These are phyloP conservation scores for Mycena sp. DNA, from an alignment of 1,284 basidiomycete species.

Conservation along the genomic window DNA sequence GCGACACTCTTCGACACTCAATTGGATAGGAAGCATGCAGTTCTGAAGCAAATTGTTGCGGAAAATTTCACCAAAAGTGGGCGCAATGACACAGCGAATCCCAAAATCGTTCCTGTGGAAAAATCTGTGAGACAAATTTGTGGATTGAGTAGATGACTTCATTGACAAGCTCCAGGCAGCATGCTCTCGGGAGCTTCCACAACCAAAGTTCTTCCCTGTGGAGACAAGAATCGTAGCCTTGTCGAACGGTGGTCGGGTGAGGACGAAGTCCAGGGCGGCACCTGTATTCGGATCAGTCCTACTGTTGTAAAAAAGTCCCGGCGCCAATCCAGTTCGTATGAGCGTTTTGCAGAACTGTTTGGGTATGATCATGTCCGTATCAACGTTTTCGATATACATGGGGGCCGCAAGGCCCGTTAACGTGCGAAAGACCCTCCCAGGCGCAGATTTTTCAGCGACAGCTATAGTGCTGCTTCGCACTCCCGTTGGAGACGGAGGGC, in stretches of 20 bases:
- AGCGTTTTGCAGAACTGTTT: conserved; percentile 96
- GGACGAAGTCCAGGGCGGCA: conserved; percentile 85
- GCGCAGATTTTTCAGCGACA: too few species aligned
- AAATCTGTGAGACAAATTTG: background rate
- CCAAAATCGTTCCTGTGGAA: conserved; percentile 87
- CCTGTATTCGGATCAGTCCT: conserved; percentile 84
- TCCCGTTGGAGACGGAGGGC: too few species aligned
- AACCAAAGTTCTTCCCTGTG: conserved; percentile 94
- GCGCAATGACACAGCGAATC: conserved; percentile 91
- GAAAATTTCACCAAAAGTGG: conserved; percentile 96
- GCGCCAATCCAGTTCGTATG: conserved; percentile 91
- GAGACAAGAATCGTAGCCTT: conserved; percentile 87
- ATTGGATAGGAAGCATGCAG: conserved; percentile 89
- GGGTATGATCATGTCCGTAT: conserved; percentile 98
- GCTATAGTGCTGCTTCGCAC: too few species aligned
- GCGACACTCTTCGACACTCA: conserved; percentile 80
- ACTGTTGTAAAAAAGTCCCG: conserved; percentile 87
- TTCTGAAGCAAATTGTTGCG: conserved; percentile 94
- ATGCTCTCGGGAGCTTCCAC: conserved; percentile 93
- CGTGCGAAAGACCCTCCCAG: conserved; percentile 76
- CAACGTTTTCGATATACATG: conserved; percentile 90
- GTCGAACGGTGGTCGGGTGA: conserved; percentile 88
- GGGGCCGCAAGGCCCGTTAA: conserved; percentile 89
- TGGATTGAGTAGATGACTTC: background rate
- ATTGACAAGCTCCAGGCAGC: conserved; percentile 94